These are phyloP conservation scores for Digitaria exilis DNA, from an alignment of 202 grass and related monocot species.

Conservation along the genomic window DNA sequence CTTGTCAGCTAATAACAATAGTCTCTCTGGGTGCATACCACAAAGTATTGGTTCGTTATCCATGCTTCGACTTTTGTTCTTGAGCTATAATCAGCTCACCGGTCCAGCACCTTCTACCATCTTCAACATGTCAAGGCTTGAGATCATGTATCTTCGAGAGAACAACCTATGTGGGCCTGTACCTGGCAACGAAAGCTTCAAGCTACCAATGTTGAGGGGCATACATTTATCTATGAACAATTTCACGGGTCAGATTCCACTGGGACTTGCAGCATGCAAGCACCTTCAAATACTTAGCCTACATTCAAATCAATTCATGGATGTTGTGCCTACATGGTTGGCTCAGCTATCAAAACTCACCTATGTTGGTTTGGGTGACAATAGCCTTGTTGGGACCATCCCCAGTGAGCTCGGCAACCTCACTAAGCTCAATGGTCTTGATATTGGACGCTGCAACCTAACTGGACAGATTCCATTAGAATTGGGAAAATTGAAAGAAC, in stretches of 20 bases:
- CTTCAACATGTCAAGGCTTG: slow-evolving; percentile 6
- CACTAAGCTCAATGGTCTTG: fast-evolving
- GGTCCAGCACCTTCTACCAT: not conserved
- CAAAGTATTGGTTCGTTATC: not conserved
- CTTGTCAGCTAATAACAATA: not conserved
- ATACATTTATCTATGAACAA: not conserved
- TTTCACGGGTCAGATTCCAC: not conserved
- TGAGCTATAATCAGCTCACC: not conserved
- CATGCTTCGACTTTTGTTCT: not conserved
- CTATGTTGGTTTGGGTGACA: fast-evolving
- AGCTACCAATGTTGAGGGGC: not conserved
- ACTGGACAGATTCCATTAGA: not conserved
- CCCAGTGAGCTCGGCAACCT: not conserved
- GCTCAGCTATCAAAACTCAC: not conserved
- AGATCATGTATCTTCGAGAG: not conserved
- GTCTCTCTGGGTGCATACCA: not conserved
- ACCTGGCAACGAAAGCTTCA: not conserved
- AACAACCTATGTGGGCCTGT: not conserved
- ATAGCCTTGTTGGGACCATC: not conserved
- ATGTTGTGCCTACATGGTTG: not conserved
- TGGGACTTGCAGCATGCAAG: not conserved
- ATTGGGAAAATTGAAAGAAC: not conserved
- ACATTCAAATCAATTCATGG: not conserved
- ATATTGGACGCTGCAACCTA: not conserved
- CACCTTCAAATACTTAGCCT: not conserved